phyloP scores from a whole-genome alignment of 371 early-diverging fungal genomes.

The Phascolomyces articulosus region DNA sequence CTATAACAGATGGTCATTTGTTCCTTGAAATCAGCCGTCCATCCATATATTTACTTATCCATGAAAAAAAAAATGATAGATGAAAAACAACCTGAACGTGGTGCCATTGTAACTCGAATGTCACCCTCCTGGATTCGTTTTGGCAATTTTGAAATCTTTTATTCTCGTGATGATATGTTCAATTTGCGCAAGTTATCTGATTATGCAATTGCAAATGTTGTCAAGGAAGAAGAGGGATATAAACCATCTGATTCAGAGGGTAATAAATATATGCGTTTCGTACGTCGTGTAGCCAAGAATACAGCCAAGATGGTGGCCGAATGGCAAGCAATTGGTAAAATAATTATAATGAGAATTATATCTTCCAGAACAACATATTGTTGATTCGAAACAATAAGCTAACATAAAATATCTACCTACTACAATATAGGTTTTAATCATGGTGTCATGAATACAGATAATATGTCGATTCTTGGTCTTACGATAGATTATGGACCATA shows the following conservation, averaged over 20 bases:
- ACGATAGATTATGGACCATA: constrained; percentile 93
- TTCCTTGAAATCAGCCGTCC: no score
- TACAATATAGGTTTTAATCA: constrained; percentile 88
- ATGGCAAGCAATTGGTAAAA: constrained; percentile 81
- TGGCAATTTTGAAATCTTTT: constrained; percentile 87
- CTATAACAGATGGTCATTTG: not conserved
- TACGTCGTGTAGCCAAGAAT: constrained; percentile 62
- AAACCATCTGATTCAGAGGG: constrained; percentile 15
- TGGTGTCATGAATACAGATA: constrained; percentile 92
- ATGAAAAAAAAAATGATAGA: constrained; percentile 10
- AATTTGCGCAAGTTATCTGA: constrained; percentile 71
- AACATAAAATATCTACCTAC: not conserved
- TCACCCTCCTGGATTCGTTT: constrained; percentile 89
- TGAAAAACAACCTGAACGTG: constrained; percentile 55
- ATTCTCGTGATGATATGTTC: constrained; percentile 65
- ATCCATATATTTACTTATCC: no score
- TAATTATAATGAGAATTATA: no score
- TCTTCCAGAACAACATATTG: no score
- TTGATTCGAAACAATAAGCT: no score
- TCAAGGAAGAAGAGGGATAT: constrained; percentile 29
- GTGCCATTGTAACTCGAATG: constrained; percentile 81
- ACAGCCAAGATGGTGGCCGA: constrained; percentile 82
- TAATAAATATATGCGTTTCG: constrained; percentile 67
- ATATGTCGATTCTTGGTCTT: constrained; percentile 80
- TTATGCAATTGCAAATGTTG: constrained; percentile 54